Evolutionary conservation across 129 eudicot species (phyloP).

Genomic region (Scalesia atractyloides): DNA sequence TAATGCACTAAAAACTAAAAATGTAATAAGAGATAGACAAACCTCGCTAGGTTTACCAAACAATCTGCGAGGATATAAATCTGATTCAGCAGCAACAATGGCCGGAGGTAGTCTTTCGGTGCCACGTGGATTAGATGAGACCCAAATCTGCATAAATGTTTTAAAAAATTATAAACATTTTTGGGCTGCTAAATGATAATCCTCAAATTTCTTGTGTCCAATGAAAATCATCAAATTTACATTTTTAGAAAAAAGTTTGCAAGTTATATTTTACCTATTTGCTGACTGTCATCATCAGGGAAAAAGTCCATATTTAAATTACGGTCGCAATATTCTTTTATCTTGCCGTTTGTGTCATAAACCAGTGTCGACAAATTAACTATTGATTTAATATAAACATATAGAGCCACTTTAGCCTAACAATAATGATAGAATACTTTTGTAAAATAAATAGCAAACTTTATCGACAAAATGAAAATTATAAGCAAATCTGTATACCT

Average conservation of each 20-base stretch:
- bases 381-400: slow-evolving; percentile 2
- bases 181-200: not conserved
- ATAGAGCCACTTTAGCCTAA: not conserved
- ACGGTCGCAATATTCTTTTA: too few species aligned
- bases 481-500: slow-evolving; percentile 38
- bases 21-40: slow-evolving; percentile 10
- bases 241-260: too few species aligned
- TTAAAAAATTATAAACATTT: not conserved
- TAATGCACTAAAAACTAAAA: not conserved
- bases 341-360: not conserved
- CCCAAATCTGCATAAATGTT: slow-evolving; percentile 67
- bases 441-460: slow-evolving; percentile 1
- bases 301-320: too few species aligned
- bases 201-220: not conserved
- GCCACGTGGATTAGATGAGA: slow-evolving; percentile 80
- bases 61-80: slow-evolving; percentile 66
- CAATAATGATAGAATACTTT: not conserved
- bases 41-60: slow-evolving; percentile 87
- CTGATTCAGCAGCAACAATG: slow-evolving; percentile 73
- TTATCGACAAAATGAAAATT: not conserved
- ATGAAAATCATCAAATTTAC: not conserved
- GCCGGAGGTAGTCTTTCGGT: slow-evolving; percentile 86
- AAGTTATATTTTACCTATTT: too few species aligned
- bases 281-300: too few species aligned
- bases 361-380: not conserved